Conservation (phyloP, 352 stramenopile species). For the Elongisporangium anandrum region DNA sequence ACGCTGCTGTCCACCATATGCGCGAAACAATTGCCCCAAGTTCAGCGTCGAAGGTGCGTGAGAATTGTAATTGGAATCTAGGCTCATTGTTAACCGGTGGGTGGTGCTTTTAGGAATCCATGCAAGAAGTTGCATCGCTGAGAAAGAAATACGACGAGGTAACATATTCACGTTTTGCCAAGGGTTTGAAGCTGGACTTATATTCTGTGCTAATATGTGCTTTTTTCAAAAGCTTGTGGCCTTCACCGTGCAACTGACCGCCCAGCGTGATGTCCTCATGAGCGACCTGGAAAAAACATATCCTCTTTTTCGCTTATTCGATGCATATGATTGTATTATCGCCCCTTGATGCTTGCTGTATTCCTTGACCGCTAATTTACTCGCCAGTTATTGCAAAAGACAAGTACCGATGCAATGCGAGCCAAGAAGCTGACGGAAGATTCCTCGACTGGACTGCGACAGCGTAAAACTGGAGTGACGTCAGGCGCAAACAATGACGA, state of each 20-base stretch:
- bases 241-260: slow-evolving; percentile 86
- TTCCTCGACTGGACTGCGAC: slow-evolving; percentile 46
- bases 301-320: slow-evolving; percentile 9
- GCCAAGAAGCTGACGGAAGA: slow-evolving; percentile 63
- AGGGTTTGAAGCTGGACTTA: not conserved
- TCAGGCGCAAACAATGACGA: slow-evolving; percentile 23
- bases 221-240: slow-evolving; percentile 55
- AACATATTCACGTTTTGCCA: not conserved
- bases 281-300: slow-evolving; percentile 75
- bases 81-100: not conserved
- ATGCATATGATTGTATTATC: not conserved
- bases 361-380: slow-evolving; percentile 24
- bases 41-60: slow-evolving; percentile 10
- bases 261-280: slow-evolving; percentile 81
- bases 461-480: slow-evolving; percentile 52
- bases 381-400: slow-evolving; percentile 70
- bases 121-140: slow-evolving; percentile 56
- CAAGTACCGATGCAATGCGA: slow-evolving; percentile 52
- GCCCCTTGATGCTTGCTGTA: not conserved
- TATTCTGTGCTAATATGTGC: too few relatives aligned
- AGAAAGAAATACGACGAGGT: slow-evolving; percentile 90
- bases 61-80: slow-evolving; percentile 1
- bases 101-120: slow-evolving; percentile 29
- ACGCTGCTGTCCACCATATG: not conserved
- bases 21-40: not conserved